Base-by-base conservation (phyloP, 2,329 filamentous ascomycete species). In the Pseudopyricularia javanii region DNA sequence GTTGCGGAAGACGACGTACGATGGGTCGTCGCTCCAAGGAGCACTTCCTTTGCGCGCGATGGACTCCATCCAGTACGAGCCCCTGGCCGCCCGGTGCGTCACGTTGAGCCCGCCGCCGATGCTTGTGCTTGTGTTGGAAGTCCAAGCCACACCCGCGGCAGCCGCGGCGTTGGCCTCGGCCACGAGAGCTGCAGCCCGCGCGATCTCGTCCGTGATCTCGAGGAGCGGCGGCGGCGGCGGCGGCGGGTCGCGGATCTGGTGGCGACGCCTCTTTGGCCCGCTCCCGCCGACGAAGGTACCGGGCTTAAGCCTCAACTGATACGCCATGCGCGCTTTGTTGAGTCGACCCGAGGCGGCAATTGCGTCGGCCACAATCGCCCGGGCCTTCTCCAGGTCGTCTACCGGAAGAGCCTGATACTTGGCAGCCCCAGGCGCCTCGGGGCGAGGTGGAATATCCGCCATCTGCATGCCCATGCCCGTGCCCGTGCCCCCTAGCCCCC, bases 121-220 rank as follows among this genome's bases (percentile, higher is more conserved):
- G 9, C 15, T 6, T 5, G 35, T 9, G 20, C 15, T 40, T 7
- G 24, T 24, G 20, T 47, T 49, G 7, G 17, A 24, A 15, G 56
- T 55, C 4, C 61, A n/a, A n/a, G n/a, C n/a, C n/a, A n/a, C n/a
- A n/a, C n/a, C n/a, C n/a, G n/a, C n/a, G n/a, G n/a, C n/a, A n/a
- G n/a, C n/a, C n/a, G n/a, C n/a, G n/a, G n/a, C n/a, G n/a, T n/a
- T 59, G 1, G 56, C 56, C 48, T 63, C 60, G 15, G 60, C 53
- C 1, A 62, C 53, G 6, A 63, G 57, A 1, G 61, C 59, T 7
- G 61, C 61, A 2, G 61, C 61, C 7, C 8, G 20, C 15, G 57
- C 59, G 15, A 63, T 61, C 51, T 59, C 58, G 4, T 56, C 54
- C 8, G 57, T 63, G 47, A 62, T 60, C 2, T 50, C 32, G 3